phyloP scores from a whole-genome alignment of 2,329 filamentous ascomycete genomes.

The Didymella sp. region DNA sequence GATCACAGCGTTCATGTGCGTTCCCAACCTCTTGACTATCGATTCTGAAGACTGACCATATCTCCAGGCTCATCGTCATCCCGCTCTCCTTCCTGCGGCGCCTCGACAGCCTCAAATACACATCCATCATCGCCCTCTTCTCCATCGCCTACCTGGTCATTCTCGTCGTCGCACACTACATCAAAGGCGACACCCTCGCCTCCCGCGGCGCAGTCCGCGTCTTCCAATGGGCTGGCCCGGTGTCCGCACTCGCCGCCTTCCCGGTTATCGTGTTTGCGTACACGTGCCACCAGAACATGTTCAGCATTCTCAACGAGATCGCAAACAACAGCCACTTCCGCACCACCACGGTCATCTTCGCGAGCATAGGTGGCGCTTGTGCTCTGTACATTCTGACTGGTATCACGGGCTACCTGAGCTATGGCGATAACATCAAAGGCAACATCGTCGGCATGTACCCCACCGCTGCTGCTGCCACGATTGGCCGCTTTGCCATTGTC shows the following conservation, averaged over 20 bases:
- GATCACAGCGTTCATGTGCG: slow-evolving; percentile 94
- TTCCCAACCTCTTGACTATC: neutral
- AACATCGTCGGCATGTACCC: slow-evolving; percentile 83
- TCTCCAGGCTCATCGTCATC: slow-evolving; percentile 80
- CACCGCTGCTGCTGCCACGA: slow-evolving; percentile 81
- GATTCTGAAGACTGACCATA: slow-evolving; percentile 30
- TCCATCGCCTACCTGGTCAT: slow-evolving; percentile 95
- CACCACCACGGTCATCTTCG: slow-evolving; percentile 77
- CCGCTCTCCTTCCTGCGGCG: slow-evolving; percentile 90
- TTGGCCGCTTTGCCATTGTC: slow-evolving; percentile 94
- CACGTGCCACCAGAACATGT: slow-evolving; percentile 99
- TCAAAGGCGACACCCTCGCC: slow-evolving; percentile 74
- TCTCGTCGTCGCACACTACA: slow-evolving; percentile 90
- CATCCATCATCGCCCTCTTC: slow-evolving; percentile 86
- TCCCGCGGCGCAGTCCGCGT: slow-evolving; percentile 77
- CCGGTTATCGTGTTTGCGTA: slow-evolving; percentile 99
- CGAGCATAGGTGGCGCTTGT: slow-evolving; percentile 88
- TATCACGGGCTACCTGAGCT: slow-evolving; percentile 94
- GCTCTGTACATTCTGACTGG: slow-evolving; percentile 88
- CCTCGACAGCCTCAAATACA: slow-evolving; percentile 96
- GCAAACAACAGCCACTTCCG: slow-evolving; percentile 79
- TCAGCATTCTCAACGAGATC: slow-evolving; percentile 96
- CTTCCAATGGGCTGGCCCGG: slow-evolving; percentile 78
- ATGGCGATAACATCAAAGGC: slow-evolving; percentile 85
- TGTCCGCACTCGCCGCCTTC: slow-evolving; percentile 81